Base-by-base conservation (phyloP, 2,329 filamentous ascomycete genomes). In the Tolypocladium amazonense region DNA sequence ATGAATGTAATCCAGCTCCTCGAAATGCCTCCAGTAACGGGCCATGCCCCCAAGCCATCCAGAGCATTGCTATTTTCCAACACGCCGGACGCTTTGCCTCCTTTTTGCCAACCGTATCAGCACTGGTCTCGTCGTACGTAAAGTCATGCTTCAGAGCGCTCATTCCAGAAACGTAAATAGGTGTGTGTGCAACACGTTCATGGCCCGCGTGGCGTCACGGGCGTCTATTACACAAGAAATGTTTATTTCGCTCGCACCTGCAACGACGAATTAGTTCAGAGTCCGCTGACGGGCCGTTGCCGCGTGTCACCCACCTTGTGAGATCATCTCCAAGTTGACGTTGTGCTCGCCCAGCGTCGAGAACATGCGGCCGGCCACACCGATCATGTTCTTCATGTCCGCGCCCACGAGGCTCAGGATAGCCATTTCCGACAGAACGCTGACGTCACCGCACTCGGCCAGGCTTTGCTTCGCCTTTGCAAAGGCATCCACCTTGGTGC, bases 251-350 rank as follows among this genome's bases (percentile, higher is more conserved):
- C 92, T 97, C 33, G 94, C 94, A 68, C 92, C 92, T 96, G 63
- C 56, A 58, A 3, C 56, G 20, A 20, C 9, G 18, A 8, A 39
- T 56, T 56, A 53, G 33, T 4, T 23, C 20, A 8, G 20, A 23
- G 6, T 15, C 50, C 18, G 30, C 9, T 8, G 50, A 23, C 20
- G 5, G 20, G 11, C 5, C 9, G 20, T 37, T 3, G 25, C 30
- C 18, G 12, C 7, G 11, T 3, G 3, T 3, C 6, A 61, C 80
- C 69, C 80, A 93, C 94, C 94, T 78, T 99, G 94, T 30, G 91
- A 96, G 66, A 99, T 99, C 94, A 99, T 99, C 77, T 99, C 94
- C 67, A 99, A 91, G 72, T 99, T 99, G 70, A 99, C 87, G 67
- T 90, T 89, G 72, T 96, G 89, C 71, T 97, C 90, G 52, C 94